Conservation (phyloP, 257 asterid species). For the Craterostigma plantagineum region DNA sequence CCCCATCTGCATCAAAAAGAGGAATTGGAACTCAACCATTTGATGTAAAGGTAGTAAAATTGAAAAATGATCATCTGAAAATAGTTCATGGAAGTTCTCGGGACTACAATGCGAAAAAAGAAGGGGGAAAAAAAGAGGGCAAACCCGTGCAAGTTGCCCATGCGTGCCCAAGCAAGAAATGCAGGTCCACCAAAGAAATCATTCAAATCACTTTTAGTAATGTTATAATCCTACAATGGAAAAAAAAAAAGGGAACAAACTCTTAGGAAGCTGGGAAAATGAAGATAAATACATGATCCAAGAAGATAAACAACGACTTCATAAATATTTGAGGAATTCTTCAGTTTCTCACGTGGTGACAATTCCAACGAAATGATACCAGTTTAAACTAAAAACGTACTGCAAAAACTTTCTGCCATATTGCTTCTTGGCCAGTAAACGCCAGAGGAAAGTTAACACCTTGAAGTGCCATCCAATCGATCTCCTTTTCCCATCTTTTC, state of each 20-base stretch:
- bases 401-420: slow-evolving; percentile 87
- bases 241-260: slow-evolving; percentile 3
- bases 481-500: slow-evolving; percentile 98
- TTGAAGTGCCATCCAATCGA: slow-evolving; percentile 98
- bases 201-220: slow-evolving; percentile 40
- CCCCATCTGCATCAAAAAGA: slow-evolving; percentile 63
- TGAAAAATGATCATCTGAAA: too few species aligned
- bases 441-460: slow-evolving; percentile 89
- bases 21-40: slow-evolving; percentile 8
- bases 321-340: too few species aligned
- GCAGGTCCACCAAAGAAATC: slow-evolving; percentile 98
- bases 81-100: background rate
- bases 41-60: background rate
- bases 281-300: too few species aligned
- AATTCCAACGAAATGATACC: too few species aligned
- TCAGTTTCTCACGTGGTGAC: too few species aligned
- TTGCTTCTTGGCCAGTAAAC: slow-evolving; percentile 87
- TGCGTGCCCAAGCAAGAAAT: slow-evolving; percentile 99
- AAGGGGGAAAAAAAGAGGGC: slow-evolving; percentile 2
- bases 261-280: too few species aligned
- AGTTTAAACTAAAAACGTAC: slow-evolving; percentile 35
- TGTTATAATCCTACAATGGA: slow-evolving; percentile 48
- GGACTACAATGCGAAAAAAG: background rate
- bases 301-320: too few species aligned
- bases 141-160: slow-evolving; percentile 92